Conservation (phyloP, 805 yeast genomes). For the Candida patagonica region DNA sequence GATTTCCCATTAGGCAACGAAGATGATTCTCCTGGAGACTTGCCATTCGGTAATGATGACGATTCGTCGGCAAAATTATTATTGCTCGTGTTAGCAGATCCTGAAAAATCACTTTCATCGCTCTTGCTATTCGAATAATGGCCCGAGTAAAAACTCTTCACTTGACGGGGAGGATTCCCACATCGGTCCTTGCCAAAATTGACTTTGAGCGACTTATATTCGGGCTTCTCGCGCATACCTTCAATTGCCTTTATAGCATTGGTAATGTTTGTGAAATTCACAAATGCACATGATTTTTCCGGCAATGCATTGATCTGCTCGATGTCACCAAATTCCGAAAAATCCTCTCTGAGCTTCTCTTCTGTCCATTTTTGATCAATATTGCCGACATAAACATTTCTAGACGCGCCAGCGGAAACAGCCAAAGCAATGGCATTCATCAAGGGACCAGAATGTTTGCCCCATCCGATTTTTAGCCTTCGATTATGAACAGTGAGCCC, state of each 20-base stretch:
- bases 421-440: slow-evolving; percentile 81
- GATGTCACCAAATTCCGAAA: slow-evolving; percentile 80
- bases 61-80: background rate
- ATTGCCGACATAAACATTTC: slow-evolving; percentile 84
- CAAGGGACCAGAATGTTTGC: slow-evolving; percentile 89
- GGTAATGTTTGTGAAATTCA: slow-evolving; percentile 83
- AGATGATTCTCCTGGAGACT: background rate
- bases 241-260: slow-evolving; percentile 89
- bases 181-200: slow-evolving; percentile 94
- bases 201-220: slow-evolving; percentile 56
- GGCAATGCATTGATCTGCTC: slow-evolving; percentile 87
- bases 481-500: slow-evolving; percentile 81
- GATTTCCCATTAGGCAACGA: too few relatives aligned
- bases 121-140: too few relatives aligned
- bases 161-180: slow-evolving; percentile 73
- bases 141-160: too few relatives aligned
- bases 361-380: slow-evolving; percentile 41
- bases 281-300: slow-evolving; percentile 82
- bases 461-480: slow-evolving; percentile 93
- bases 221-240: slow-evolving; percentile 69
- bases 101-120: too few relatives aligned
- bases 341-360: slow-evolving; percentile 57
- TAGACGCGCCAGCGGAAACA: slow-evolving; percentile 85
- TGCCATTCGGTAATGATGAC: background rate
- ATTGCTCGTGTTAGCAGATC: slow-evolving; percentile 1